Conservation (phyloP, 202 grass and related monocot genomes). For the Musa balbisiana region DNA sequence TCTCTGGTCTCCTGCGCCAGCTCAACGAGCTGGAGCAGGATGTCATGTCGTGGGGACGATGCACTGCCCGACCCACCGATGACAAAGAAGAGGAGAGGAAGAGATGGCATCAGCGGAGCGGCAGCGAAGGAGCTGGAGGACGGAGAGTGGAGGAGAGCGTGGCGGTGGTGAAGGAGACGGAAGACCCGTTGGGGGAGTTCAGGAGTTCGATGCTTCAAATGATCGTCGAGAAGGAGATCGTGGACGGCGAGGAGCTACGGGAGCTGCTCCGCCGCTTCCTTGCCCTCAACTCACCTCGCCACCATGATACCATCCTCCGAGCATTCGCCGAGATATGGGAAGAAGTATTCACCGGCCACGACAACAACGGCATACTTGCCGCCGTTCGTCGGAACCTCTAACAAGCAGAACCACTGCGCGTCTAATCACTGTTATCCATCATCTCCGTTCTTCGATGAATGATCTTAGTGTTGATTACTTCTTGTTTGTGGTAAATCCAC, state of each 20-base stretch:
- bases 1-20: slow-evolving; percentile 50
- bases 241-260: slow-evolving; percentile 50
- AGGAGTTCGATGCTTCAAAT: slow-evolving; percentile 78
- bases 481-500: no score
- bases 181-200: slow-evolving; percentile 71
- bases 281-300: slow-evolving; percentile 54
- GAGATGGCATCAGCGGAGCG: slow-evolving; percentile 17
- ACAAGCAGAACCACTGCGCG: neutral
- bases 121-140: slow-evolving; percentile 22
- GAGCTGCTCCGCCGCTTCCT: slow-evolving; percentile 73
- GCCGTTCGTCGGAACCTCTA: neutral
- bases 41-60: slow-evolving; percentile 17
- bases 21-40: slow-evolving; percentile 58
- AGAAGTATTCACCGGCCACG: slow-evolving; percentile 51
- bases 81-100: neutral
- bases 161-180: slow-evolving; percentile 64
- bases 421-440: neutral
- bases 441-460: neutral
- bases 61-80: slow-evolving; percentile 25
- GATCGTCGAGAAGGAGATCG: slow-evolving; percentile 73
- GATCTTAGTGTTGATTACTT: no score
- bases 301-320: slow-evolving; percentile 66
- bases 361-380: neutral
- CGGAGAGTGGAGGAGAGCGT: slow-evolving; percentile 48
- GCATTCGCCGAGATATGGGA: slow-evolving; percentile 82